Evolutionary conservation across 106 monocot species (phyloP).

Genomic region (Dendrobium nobile): DNA sequence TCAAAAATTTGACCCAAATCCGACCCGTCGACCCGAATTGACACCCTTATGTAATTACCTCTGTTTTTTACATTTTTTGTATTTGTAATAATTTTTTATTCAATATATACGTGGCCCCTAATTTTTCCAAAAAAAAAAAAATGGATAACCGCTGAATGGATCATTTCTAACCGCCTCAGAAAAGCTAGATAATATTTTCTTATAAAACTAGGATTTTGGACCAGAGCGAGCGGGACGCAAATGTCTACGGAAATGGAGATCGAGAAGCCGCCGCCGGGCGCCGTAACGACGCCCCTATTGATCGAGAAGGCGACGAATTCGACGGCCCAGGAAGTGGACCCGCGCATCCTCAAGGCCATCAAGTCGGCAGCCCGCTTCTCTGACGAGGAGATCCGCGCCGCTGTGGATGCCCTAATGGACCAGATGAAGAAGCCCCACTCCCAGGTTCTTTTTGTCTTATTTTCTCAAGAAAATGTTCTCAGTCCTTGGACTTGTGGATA

Average conservation of each 20-base stretch:
- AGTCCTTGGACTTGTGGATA: not conserved
- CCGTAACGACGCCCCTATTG: conserved; percentile 16
- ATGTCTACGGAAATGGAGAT: not conserved
- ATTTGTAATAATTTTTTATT: too few species aligned
- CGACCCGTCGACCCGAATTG: too few species aligned
- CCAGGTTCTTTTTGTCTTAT: conserved; percentile 32
- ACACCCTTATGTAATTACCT: too few species aligned
- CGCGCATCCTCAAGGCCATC: conserved; percentile 62
- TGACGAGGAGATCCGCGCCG: conserved; percentile 22
- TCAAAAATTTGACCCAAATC: too few species aligned
- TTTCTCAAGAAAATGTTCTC: not conserved
- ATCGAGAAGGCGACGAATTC: conserved; percentile 73
- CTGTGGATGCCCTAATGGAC: conserved; percentile 47
- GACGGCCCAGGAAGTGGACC: conserved; percentile 48
- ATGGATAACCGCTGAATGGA: too few species aligned
- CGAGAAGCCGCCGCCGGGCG: conserved; percentile 5
- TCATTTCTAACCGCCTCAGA: too few species aligned
- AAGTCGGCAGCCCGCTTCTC: conserved; percentile 65
- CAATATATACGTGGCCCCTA: too few species aligned
- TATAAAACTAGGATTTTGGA: too few species aligned
- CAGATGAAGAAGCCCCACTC: conserved; percentile 81
- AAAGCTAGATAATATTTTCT: too few species aligned
- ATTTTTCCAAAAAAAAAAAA: too few species aligned
- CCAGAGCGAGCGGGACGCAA: too few species aligned
- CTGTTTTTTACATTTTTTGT: too few species aligned